A percentile compares a stretch with the other conserved stretches of the same genome.
Evolutionary conservation across 441 rosid genomes (phyloP).

Genomic region (California macrophylla): DNA sequence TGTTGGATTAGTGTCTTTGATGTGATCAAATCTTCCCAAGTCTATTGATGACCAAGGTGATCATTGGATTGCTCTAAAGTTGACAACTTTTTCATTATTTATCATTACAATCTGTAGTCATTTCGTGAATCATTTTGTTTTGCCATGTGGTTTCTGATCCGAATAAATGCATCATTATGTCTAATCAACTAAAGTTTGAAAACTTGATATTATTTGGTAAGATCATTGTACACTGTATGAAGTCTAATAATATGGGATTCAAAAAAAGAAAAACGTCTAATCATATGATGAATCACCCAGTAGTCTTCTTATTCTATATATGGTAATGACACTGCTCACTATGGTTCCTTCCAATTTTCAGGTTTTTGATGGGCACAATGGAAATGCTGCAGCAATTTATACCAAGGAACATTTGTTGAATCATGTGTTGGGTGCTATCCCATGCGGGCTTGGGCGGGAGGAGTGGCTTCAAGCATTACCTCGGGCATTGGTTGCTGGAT

Average conservation of each 20-base stretch:
- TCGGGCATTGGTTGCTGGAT: constrained; percentile 83
- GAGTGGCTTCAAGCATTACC: constrained; percentile 86
- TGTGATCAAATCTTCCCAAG: neutral
- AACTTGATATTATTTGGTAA: neutral
- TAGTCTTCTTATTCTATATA: constrained; percentile 3
- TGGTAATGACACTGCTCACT: neutral
- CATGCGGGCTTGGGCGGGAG: constrained; percentile 56
- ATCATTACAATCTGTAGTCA: neutral
- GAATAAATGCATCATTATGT: neutral
- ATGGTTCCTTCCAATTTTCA: constrained; percentile 22
- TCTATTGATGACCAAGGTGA: constrained; percentile 3
- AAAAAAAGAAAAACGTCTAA: no score
- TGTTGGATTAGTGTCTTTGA: neutral
- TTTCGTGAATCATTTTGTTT: neutral
- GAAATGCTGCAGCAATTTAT: constrained; percentile 76
- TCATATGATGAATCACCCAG: neutral
- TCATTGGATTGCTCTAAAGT: neutral
- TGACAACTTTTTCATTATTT: neutral
- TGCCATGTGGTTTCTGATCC: neutral
- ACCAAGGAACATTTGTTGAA: constrained; percentile 60
- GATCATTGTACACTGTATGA: neutral
- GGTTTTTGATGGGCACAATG: constrained; percentile 88
- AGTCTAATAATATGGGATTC: neutral
- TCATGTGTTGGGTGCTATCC: constrained; percentile 64
- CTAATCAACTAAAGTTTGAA: neutral